Percentiles rank a stretch among this genome's conserved stretches.
These are phyloP conservation scores for Ogataea pini DNA, from an alignment of 805 yeast genomes.

Conservation along the genomic window DNA sequence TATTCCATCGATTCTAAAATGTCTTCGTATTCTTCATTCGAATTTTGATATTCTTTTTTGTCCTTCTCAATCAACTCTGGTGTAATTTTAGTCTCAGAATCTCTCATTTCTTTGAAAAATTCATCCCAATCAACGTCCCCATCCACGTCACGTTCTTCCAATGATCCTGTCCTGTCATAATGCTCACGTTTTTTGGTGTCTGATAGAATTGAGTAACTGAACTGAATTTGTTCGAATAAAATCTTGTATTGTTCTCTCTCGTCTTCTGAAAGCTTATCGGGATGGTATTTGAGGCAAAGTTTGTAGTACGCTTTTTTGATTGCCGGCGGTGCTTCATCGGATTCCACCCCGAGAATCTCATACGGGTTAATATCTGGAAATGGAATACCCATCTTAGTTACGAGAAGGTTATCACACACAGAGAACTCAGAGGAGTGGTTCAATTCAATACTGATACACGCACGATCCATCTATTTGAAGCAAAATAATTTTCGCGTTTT, in stretches of 20 bases:
- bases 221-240: constrained; percentile 67
- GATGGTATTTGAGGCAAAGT: constrained; percentile 64
- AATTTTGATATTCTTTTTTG: constrained; percentile 58
- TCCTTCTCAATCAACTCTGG: constrained; percentile 73
- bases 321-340: constrained; percentile 46
- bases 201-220: constrained; percentile 68
- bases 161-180: constrained; percentile 72
- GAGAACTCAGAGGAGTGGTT: too few species aligned
- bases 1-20: constrained; percentile 58
- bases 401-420: not conserved
- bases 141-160: constrained; percentile 44
- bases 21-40: constrained; percentile 62
- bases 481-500: too few species aligned
- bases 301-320: constrained; percentile 70
- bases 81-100: constrained; percentile 46
- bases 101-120: constrained; percentile 48
- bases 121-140: constrained; percentile 58
- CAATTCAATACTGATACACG: too few species aligned
- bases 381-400: constrained; percentile 36
- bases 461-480: too few species aligned
- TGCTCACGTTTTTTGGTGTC: constrained; percentile 56
- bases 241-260: constrained; percentile 37
- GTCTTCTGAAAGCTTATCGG: constrained; percentile 54
- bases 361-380: constrained; percentile 66
- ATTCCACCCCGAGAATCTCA: constrained; percentile 45